These are phyloP conservation scores for Aspergillus niger DNA, from an alignment of 2,329 filamentous ascomycete genomes.

Conservation along the genomic window DNA sequence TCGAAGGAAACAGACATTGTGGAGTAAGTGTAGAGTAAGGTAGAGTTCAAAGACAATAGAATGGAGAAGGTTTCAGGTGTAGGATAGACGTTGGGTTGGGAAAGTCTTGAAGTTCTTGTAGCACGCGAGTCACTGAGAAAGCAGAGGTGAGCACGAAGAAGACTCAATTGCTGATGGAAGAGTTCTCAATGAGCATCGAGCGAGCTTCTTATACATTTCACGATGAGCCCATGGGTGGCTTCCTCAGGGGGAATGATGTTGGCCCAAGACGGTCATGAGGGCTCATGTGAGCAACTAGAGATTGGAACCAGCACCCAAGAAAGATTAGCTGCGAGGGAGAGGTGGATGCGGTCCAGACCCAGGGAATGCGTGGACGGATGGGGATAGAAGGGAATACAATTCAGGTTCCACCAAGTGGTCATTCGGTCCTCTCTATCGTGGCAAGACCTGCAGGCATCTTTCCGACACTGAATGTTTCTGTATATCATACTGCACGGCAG, in stretches of 20 bases:
- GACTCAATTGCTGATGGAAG: slow-evolving; percentile 15
- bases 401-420: slow-evolving; percentile 15
- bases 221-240: slow-evolving; percentile 7
- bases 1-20: slow-evolving; percentile 40
- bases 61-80: not conserved
- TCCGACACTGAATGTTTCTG: not conserved
- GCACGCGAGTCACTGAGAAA: not conserved
- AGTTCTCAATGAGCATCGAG: slow-evolving; percentile 2
- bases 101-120: not conserved
- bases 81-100: not conserved
- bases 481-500: not conserved
- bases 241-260: slow-evolving; percentile 1
- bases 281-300: slow-evolving; percentile 26
- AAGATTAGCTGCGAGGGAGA: slow-evolving; percentile 11
- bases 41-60: not conserved
- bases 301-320: slow-evolving; percentile 12
- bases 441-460: slow-evolving; percentile 9
- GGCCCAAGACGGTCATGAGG: slow-evolving; percentile 13
- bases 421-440: slow-evolving; percentile 17
- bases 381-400: not conserved
- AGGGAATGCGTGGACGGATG: slow-evolving; percentile 11
- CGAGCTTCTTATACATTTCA: slow-evolving; percentile 22
- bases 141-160: not conserved
- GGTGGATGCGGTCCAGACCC: slow-evolving; percentile 17
- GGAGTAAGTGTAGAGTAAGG: not conserved